Evolutionary conservation across 1,284 basidiomycete species (phyloP).

Genomic region (Trichosporon faecale): DNA sequence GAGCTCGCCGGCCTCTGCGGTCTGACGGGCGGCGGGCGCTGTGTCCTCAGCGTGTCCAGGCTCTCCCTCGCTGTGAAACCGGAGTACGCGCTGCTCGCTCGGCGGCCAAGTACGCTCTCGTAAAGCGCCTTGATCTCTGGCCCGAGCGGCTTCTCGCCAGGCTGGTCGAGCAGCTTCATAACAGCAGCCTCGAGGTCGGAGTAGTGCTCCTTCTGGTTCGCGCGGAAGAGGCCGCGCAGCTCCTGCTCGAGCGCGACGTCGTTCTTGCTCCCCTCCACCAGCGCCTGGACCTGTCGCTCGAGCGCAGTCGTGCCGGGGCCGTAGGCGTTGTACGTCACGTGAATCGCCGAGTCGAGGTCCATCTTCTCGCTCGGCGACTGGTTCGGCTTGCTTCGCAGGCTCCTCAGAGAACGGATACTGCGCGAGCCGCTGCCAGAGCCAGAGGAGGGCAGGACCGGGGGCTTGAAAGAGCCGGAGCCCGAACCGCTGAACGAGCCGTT

Average conservation of each 20-base stretch:
- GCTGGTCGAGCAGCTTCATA: constrained; percentile 1
- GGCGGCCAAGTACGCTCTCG: background rate
- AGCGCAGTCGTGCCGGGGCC: background rate
- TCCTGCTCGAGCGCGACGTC: constrained; percentile 6
- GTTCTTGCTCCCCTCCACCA: background rate
- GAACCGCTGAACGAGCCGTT: background rate
- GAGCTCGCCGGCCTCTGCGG: background rate
- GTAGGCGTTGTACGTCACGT: constrained; percentile 1
- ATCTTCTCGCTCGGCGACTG: constrained; percentile 3
- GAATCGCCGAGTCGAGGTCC: background rate
- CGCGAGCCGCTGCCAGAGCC: background rate
- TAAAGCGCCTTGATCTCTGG: background rate
- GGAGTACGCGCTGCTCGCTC: background rate
- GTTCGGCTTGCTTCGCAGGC: background rate
- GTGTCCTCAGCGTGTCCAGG: background rate
- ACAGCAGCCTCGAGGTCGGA: constrained; percentile 5
- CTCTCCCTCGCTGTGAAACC: background rate
- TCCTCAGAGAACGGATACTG: background rate
- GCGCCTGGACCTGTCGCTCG: background rate
- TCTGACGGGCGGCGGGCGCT: background rate
- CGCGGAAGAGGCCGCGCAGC: background rate
- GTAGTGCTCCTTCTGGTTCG: constrained; percentile 6
- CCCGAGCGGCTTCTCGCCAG: background rate
- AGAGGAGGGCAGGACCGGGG: background rate
- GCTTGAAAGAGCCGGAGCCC: background rate